Evolutionary conservation across 2,329 filamentous ascomycete genomes (phyloP).

Genomic region (Fusarium concolor): DNA sequence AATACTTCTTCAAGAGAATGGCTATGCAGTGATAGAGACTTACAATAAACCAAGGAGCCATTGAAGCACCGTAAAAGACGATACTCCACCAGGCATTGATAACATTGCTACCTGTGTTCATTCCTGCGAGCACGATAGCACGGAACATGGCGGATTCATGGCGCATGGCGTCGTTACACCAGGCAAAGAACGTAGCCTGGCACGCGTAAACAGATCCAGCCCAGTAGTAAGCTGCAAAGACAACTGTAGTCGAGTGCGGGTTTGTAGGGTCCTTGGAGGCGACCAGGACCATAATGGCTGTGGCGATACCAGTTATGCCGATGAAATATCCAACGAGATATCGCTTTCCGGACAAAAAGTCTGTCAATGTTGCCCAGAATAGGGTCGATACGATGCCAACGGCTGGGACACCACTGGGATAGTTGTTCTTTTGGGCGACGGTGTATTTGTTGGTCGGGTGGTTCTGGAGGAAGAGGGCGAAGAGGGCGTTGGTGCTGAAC

Average conservation of each 20-base stretch:
- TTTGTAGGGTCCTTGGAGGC: slow-evolving; percentile 57
- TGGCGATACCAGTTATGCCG: slow-evolving; percentile 70
- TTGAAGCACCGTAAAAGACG: slow-evolving; percentile 74
- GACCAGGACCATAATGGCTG: slow-evolving; percentile 70
- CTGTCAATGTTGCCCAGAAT: slow-evolving; percentile 77
- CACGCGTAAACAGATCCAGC: slow-evolving; percentile 77
- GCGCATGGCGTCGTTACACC: slow-evolving; percentile 78
- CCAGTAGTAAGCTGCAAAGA: slow-evolving; percentile 77
- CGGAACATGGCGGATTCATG: slow-evolving; percentile 72
- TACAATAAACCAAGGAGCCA: slow-evolving; percentile 74
- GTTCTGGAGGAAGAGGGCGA: slow-evolving; percentile 63
- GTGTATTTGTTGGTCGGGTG: slow-evolving; percentile 58
- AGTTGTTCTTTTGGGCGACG: slow-evolving; percentile 65
- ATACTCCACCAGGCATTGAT: slow-evolving; percentile 81
- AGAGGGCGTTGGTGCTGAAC: slow-evolving; percentile 72
- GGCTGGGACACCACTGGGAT: slow-evolving; percentile 67
- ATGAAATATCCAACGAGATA: slow-evolving; percentile 77
- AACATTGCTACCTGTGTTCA: slow-evolving; percentile 76
- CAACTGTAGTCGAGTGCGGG: slow-evolving; percentile 59
- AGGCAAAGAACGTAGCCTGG: slow-evolving; percentile 80
- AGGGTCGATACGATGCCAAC: slow-evolving; percentile 70
- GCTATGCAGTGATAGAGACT: slow-evolving; percentile 43
- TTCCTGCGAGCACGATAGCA: slow-evolving; percentile 75
- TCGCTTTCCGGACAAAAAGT: slow-evolving; percentile 71
- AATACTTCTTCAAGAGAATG: neutral